Conservation (phyloP, 352 stramenopile genomes). For the Pythium dissimile region DNA sequence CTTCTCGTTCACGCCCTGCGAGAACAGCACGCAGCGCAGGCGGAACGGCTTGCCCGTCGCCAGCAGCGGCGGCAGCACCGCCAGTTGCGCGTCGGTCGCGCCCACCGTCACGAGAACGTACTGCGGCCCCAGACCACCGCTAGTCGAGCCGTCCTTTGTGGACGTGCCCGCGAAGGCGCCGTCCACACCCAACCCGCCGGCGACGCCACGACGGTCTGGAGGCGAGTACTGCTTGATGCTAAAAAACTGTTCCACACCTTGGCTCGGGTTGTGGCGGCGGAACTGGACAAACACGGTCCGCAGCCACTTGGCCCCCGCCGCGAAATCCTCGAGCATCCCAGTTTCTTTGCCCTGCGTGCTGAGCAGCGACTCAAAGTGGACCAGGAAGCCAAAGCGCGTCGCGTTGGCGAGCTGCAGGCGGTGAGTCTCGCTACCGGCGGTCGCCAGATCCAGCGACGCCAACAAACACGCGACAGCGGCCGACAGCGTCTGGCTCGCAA, state of each 20-base stretch:
- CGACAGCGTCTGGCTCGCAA: conserved; percentile 74
- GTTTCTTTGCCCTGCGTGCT: conserved; percentile 94
- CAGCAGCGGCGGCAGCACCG: conserved; percentile 43
- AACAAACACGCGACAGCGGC: conserved; percentile 62
- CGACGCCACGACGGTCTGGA: conserved; percentile 24
- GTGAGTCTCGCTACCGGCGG: conserved; percentile 53
- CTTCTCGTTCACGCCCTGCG: conserved; percentile 82
- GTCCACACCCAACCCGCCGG: conserved; percentile 17
- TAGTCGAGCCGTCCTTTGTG: too few species aligned
- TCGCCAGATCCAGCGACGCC: conserved; percentile 62
- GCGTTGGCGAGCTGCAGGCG: conserved; percentile 53
- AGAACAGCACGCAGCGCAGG: conserved; percentile 71
- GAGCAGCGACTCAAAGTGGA: conserved; percentile 84
- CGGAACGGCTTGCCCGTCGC: conserved; percentile 45
- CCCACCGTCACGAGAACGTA: conserved; percentile 70
- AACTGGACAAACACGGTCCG: conserved; percentile 77
- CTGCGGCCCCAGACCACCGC: not conserved
- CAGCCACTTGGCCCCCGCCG: conserved; percentile 77
- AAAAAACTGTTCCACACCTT: conserved; percentile 39
- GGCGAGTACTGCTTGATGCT: conserved; percentile 56
- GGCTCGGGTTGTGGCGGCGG: conserved; percentile 33
- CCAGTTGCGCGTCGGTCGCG: conserved; percentile 46
- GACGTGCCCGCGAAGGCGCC: too few species aligned
- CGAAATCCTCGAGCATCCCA: conserved; percentile 93
- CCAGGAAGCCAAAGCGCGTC: conserved; percentile 53